Conservation (phyloP, 106 monocot species). For the Xerophyta viscosa region DNA sequence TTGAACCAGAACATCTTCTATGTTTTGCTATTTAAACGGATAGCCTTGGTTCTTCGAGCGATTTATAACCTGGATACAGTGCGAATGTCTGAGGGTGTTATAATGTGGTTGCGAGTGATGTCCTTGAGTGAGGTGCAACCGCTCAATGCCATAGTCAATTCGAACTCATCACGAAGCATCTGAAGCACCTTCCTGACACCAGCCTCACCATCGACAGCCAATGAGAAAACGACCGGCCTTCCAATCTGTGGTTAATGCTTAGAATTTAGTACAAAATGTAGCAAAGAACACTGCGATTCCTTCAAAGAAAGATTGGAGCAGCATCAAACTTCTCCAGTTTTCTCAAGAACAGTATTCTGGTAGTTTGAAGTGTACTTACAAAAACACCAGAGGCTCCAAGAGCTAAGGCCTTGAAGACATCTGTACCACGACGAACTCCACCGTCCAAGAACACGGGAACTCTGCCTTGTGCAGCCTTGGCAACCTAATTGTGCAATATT, state of each 20-base stretch:
- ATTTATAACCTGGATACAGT: constrained; percentile 41
- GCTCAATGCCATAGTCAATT: constrained; percentile 79
- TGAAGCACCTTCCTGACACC: constrained; percentile 80
- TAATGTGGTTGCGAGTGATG: constrained; percentile 80
- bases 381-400: constrained; percentile 80
- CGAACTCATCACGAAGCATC: constrained; percentile 88
- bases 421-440: constrained; percentile 83
- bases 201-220: constrained; percentile 87
- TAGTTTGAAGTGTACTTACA: constrained; percentile 49
- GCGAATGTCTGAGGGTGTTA: constrained; percentile 35
- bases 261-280: too few species aligned
- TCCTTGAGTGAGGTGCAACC: constrained; percentile 77
- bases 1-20: background rate
- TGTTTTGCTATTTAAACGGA: too few species aligned
- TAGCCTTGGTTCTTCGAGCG: background rate
- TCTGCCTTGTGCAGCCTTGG: constrained; percentile 42
- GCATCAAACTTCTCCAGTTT: too few species aligned
- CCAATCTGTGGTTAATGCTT: constrained; percentile 40
- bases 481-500: constrained; percentile 33
- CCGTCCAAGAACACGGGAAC: constrained; percentile 88
- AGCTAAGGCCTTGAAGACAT: constrained; percentile 93
- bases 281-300: too few species aligned
- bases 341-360: too few species aligned
- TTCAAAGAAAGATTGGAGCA: too few species aligned
- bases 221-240: constrained; percentile 75